Evolutionary conservation across 169 alveolate species (phyloP).

Genomic region (Eimeria tenella): DNA sequence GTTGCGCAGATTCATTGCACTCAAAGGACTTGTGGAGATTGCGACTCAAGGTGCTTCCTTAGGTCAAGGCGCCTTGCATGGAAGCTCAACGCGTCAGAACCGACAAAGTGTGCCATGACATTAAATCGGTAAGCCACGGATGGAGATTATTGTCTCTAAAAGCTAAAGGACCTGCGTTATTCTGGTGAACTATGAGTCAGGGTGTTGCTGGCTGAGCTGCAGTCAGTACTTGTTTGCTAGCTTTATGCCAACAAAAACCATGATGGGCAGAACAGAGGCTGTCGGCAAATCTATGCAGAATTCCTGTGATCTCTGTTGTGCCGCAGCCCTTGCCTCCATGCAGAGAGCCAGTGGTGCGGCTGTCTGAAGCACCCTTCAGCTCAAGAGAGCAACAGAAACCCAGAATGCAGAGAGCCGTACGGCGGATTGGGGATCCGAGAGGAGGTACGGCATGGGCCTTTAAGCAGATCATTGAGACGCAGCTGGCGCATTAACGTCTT

Average conservation of each 20-base stretch:
- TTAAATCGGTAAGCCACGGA: not conserved
- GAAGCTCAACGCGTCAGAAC: not conserved
- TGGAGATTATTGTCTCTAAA: too few relatives aligned
- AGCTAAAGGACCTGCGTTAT: not conserved
- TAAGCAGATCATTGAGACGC: not conserved
- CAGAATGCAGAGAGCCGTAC: conserved; percentile 28
- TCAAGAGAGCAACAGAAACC: not conserved
- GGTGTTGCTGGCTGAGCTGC: too few relatives aligned
- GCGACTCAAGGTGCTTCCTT: not conserved
- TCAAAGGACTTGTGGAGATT: too few relatives aligned
- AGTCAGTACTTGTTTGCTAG: too few relatives aligned
- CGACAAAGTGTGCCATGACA: not conserved
- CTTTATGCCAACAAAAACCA: not conserved
- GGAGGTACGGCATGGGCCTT: not conserved
- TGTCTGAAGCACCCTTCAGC: conserved; percentile 30
- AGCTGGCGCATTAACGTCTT: not conserved
- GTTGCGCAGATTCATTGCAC: too few relatives aligned
- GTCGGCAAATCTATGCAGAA: not conserved
- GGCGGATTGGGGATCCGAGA: conserved; percentile 21
- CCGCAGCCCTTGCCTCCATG: conserved; percentile 34
- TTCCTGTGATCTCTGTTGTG: not conserved
- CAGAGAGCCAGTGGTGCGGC: conserved; percentile 11
- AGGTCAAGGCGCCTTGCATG: conserved; percentile 30
- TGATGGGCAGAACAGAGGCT: not conserved
- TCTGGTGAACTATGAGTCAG: not conserved